Evolutionary conservation across 129 eudicot genomes (phyloP).

Genomic region (Flaveria robusta): DNA sequence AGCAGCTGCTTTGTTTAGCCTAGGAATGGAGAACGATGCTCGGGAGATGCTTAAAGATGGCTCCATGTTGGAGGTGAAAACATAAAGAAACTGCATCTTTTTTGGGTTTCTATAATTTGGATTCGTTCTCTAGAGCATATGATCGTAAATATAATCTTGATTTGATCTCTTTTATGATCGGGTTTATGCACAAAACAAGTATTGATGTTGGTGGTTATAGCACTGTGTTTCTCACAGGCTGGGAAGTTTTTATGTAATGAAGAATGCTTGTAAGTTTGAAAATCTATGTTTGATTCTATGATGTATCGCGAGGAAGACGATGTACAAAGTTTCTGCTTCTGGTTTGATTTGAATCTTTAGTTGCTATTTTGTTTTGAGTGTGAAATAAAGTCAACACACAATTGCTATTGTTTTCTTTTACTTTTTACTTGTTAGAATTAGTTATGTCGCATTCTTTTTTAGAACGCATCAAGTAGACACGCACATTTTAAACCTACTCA

Average conservation of each 20-base stretch:
- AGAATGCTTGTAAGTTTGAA: constrained; percentile 21
- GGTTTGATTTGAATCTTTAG: too few species aligned
- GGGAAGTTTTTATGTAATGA: constrained; percentile 26
- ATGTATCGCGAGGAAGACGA: not conserved
- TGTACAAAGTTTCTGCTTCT: not conserved
- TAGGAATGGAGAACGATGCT: constrained; percentile 76
- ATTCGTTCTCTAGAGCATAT: constrained; percentile 11
- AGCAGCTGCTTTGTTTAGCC: constrained; percentile 63
- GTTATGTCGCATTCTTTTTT: too few species aligned
- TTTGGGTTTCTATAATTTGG: not conserved
- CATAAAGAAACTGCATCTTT: constrained; percentile 36
- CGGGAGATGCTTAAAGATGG: constrained; percentile 66
- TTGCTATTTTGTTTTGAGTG: too few species aligned
- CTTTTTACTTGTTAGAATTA: too few species aligned
- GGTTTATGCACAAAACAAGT: constrained; percentile 20
- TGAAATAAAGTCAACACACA: too few species aligned
- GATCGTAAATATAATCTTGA: constrained; percentile 8
- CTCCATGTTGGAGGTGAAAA: constrained; percentile 53
- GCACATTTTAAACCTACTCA: too few species aligned
- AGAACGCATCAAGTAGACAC: too few species aligned
- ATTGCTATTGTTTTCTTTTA: too few species aligned
- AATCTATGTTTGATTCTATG: not conserved
- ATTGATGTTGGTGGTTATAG: constrained; percentile 13
- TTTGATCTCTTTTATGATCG: constrained; percentile 13
- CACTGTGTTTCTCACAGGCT: constrained; percentile 17